Conservation (phyloP, 1,284 basidiomycete genomes). For the Leucoagaricus sp. region DNA sequence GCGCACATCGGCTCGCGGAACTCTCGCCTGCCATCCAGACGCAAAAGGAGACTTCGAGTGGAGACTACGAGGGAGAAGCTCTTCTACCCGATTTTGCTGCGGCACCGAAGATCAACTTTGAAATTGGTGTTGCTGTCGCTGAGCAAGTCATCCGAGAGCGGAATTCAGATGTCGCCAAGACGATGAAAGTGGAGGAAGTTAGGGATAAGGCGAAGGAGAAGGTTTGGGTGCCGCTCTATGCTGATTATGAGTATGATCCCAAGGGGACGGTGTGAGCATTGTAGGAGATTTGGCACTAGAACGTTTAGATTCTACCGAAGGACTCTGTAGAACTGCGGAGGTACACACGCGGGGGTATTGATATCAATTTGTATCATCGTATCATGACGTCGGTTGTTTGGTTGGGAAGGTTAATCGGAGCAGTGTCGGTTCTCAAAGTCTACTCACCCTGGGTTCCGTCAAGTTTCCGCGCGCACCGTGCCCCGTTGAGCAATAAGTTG, state of each 20-base stretch:
- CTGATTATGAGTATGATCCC: constrained; percentile 62
- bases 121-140: constrained; percentile 80
- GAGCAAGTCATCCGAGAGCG: constrained; percentile 78
- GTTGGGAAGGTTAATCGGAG: too few species aligned
- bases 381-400: too few species aligned
- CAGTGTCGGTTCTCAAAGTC: too few species aligned
- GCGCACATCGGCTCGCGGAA: constrained; percentile 67
- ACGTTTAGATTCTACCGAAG: neutral
- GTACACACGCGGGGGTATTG: too few species aligned
- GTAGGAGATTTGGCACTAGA: neutral
- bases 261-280: constrained; percentile 37
- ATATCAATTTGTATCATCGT: too few species aligned
- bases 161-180: constrained; percentile 32
- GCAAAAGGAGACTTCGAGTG: constrained; percentile 53
- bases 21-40: constrained; percentile 63
- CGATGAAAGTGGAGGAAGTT: constrained; percentile 44
- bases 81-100: constrained; percentile 75
- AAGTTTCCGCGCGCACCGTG: too few species aligned
- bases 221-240: constrained; percentile 66
- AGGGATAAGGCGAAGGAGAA: constrained; percentile 50
- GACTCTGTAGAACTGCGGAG: too few species aligned
- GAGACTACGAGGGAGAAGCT: constrained; percentile 38
- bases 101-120: constrained; percentile 70
- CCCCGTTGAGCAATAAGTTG: too few species aligned
- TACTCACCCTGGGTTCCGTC: too few species aligned